Percentiles rank a stretch among this genome's conserved stretches.
Conservation (phyloP, 2,329 filamentous ascomycete genomes). For the Bisporella sp. region DNA sequence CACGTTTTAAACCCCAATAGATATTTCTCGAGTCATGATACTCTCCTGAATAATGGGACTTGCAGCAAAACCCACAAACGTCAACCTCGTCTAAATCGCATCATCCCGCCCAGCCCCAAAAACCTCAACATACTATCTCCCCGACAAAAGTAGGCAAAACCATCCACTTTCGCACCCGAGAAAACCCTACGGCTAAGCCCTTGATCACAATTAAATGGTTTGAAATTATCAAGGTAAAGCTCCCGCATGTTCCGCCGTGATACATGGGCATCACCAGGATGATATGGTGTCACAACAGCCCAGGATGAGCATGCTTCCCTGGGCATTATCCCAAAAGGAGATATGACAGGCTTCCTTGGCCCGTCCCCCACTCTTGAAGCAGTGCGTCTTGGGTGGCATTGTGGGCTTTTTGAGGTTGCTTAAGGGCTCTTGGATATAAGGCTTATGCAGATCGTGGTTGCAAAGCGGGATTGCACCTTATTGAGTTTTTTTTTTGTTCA, state of each 20-base stretch:
- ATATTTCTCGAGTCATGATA: too few relatives aligned
- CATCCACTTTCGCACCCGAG: background rate
- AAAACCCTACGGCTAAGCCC: background rate
- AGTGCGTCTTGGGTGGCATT: too few relatives aligned
- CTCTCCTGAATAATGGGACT: too few relatives aligned
- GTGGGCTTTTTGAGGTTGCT: too few relatives aligned
- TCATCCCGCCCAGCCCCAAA: background rate
- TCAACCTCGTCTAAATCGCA: constrained; percentile 5
- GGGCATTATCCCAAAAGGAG: too few relatives aligned
- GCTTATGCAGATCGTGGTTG: background rate
- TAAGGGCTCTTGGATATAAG: too few relatives aligned
- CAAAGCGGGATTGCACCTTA: background rate
- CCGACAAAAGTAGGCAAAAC: background rate
- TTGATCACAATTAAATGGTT: background rate
- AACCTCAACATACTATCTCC: background rate
- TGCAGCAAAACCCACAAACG: background rate
- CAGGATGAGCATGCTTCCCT: too few relatives aligned
- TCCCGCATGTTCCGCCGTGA: background rate
- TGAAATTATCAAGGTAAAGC: background rate
- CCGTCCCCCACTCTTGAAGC: too few relatives aligned
- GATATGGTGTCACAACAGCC: too few relatives aligned
- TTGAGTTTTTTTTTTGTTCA: background rate
- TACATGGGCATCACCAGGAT: too few relatives aligned
- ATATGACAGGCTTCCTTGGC: too few relatives aligned
- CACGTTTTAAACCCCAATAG: too few relatives aligned